Evolutionary conservation across 2,329 filamentous ascomycete species (phyloP).

Genomic region (Elsinoe fawcettii): DNA sequence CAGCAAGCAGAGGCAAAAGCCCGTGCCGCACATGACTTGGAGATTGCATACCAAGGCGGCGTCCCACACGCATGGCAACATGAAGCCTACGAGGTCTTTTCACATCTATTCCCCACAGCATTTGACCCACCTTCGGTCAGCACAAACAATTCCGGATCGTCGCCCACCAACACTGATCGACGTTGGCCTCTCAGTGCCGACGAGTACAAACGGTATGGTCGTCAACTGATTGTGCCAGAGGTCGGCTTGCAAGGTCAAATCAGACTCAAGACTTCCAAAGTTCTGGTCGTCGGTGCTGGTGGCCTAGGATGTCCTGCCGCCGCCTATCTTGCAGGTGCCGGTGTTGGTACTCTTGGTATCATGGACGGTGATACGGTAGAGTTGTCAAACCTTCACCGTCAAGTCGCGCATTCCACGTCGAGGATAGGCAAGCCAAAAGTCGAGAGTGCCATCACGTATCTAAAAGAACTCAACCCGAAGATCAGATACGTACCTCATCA

Average conservation of each 20-base stretch:
- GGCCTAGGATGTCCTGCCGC: slow-evolving; percentile 88
- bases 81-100: slow-evolving; percentile 34
- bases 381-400: slow-evolving; percentile 82
- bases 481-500: slow-evolving; percentile 56
- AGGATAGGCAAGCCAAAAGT: slow-evolving; percentile 72
- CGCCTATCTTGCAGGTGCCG: slow-evolving; percentile 84
- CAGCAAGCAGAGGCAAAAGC: slow-evolving; percentile 34
- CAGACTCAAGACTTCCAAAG: slow-evolving; percentile 57
- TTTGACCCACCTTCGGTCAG: slow-evolving; percentile 21
- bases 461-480: slow-evolving; percentile 58
- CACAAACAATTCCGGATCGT: slow-evolving; percentile 16
- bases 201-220: slow-evolving; percentile 80
- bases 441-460: slow-evolving; percentile 52
- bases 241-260: slow-evolving; percentile 75
- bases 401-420: slow-evolving; percentile 69
- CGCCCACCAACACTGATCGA: background rate
- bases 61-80: slow-evolving; percentile 37
- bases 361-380: slow-evolving; percentile 87
- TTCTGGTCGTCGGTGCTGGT: slow-evolving; percentile 79
- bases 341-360: slow-evolving; percentile 73
- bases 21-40: slow-evolving; percentile 21
- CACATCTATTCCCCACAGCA: slow-evolving; percentile 18
- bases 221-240: slow-evolving; percentile 81
- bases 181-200: slow-evolving; percentile 60
- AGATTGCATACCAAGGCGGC: slow-evolving; percentile 30